Evolutionary conservation across 2,329 filamentous ascomycete genomes (phyloP), one percentile per base, ranked within the genome.

Genomic region (Fusarium continuum): DNA sequence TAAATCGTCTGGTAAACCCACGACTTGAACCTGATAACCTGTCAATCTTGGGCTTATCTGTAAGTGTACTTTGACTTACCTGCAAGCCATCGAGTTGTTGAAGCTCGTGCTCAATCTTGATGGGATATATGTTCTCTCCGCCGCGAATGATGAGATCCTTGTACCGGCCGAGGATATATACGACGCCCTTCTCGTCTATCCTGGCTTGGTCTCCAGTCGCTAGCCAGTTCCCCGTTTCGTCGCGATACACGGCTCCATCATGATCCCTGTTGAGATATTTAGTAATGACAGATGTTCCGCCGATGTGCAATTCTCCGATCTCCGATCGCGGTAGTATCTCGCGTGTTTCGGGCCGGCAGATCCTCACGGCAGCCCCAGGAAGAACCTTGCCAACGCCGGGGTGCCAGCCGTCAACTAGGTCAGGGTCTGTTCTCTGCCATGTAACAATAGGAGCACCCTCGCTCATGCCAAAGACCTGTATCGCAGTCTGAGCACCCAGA

Each of bases 91-190:
- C 58, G n/a, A 76, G 62, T 29, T 76, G 73, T 2, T 72, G 67
- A 11, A 82, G 71, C 4, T 72, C 62, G 2, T 63, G 56, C 36
- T 80, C 78, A 20, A 80, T 73, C 38, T 61, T 72, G 6, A 71
- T 61, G 1, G 79, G 78, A n/a, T 76, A 70, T 16, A 81, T 77
- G 19, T 81, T 81, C 49, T 79, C 76, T n/a, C 77, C 79, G 4
- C 76, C 79, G 9, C 79, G 74, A 54, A 81, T 80, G 28, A 81
- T 80, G 25, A 81, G 49, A 41, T 81, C 79, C 62, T 81, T 81
- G 65, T 79, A 80, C 26, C 79, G 64, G 6, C 78, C 79, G 4
- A 77, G 58, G 23, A 81, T 74, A 43, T 74, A 72, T 3, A 81
- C 63, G 20, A 77, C 68, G 2, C 76, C 79, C 8, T 77, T 60